Percentiles rank a stretch among this genome's conserved stretches.
Evolutionary conservation across 495 filamentous ascomycete species (phyloP).

Genomic region (Acidomyces sp.): DNA sequence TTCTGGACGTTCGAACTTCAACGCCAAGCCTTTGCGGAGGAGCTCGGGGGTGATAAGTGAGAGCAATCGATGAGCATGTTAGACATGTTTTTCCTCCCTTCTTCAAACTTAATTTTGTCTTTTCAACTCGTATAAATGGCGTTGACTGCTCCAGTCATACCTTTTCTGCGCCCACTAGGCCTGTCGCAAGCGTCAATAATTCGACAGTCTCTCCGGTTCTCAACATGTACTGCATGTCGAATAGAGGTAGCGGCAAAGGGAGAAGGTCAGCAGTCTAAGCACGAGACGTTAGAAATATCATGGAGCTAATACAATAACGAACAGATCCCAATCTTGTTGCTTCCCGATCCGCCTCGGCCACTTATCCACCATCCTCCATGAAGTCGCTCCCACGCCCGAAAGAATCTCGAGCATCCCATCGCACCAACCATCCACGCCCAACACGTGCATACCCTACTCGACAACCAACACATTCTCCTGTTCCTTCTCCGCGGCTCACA

Average conservation of each 20-base stretch:
- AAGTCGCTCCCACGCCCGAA: slow-evolving; percentile 21
- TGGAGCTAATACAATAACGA: neutral
- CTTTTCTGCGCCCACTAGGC: slow-evolving; percentile 27
- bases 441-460: slow-evolving; percentile 18
- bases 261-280: slow-evolving; percentile 5
- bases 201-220: slow-evolving; percentile 26
- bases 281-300: neutral
- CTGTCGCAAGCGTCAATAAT: slow-evolving; percentile 20
- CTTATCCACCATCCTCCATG: slow-evolving; percentile 15
- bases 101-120: too few species aligned
- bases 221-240: slow-evolving; percentile 18
- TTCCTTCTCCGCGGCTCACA: slow-evolving; percentile 27
- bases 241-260: slow-evolving; percentile 12
- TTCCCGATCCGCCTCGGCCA: slow-evolving; percentile 14
- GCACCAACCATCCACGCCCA: slow-evolving; percentile 20
- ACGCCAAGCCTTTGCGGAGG: too few species aligned
- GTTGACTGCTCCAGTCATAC: slow-evolving; percentile 15
- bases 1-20: too few species aligned
- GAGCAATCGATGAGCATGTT: too few species aligned
- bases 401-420: slow-evolving; percentile 20
- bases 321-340: slow-evolving; percentile 16
- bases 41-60: too few species aligned
- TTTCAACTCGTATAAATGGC: too few species aligned
- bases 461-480: slow-evolving; percentile 5
- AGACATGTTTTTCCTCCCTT: too few species aligned